phyloP scores from a whole-genome alignment of 257 asterid species.

The Penstemon davidsonii region DNA sequence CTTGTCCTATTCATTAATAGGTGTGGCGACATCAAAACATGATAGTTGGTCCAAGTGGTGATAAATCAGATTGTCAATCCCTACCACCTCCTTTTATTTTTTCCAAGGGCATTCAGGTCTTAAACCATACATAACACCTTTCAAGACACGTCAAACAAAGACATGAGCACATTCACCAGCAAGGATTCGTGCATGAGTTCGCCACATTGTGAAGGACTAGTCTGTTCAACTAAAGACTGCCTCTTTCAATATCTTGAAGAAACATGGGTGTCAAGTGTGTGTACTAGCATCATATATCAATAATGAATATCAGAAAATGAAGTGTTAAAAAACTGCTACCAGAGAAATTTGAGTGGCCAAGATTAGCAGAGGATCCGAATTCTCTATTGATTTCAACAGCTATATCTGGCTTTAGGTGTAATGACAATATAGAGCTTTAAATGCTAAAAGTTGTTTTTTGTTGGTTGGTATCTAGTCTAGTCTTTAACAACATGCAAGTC shows the following conservation, averaged over 20 bases:
- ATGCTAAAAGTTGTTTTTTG: constrained; percentile 28
- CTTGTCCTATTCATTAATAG: too few relatives aligned
- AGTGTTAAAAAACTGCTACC: constrained; percentile 6
- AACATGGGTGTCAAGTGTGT: constrained; percentile 23
- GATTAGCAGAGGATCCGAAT: constrained; percentile 20
- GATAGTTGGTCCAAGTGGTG: too few relatives aligned
- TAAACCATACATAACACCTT: too few relatives aligned
- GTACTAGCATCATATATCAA: neutral
- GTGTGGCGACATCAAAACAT: too few relatives aligned
- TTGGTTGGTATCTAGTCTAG: neutral
- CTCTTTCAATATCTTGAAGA: constrained; percentile 15
- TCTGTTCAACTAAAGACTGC: neutral
- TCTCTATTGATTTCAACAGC: constrained; percentile 13
- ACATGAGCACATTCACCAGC: too few relatives aligned
- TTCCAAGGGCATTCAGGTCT: too few relatives aligned
- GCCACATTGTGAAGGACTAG: too few relatives aligned
- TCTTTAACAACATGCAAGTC: neutral
- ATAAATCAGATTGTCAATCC: too few relatives aligned
- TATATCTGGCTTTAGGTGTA: constrained; percentile 13
- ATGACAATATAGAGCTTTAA: constrained; percentile 18
- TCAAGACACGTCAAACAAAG: too few relatives aligned
- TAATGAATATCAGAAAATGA: constrained; percentile 5
- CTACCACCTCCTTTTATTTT: too few relatives aligned
- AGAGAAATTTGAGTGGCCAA: constrained; percentile 31
- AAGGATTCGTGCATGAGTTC: too few relatives aligned